Conservation (phyloP, 805 yeast genomes). For the Ogataea naganishii region DNA sequence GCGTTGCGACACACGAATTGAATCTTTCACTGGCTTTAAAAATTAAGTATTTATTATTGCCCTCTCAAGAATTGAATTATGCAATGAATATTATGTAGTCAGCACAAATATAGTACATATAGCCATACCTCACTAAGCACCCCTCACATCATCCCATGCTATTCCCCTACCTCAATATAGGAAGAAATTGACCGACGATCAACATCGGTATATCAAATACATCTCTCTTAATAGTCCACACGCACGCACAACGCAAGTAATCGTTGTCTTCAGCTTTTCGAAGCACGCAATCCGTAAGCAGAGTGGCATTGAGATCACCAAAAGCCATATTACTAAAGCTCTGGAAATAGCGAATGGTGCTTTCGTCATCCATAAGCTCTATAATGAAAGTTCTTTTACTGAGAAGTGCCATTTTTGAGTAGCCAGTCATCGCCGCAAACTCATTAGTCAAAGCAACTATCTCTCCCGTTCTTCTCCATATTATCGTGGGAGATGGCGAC, state of each 20-base stretch:
- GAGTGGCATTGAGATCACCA: slow-evolving; percentile 48
- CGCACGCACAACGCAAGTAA: slow-evolving; percentile 55
- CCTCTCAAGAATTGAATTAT: too few species aligned
- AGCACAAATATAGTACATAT: too few species aligned
- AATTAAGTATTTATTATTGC: too few species aligned
- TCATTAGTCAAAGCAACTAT: slow-evolving; percentile 73
- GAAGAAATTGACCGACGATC: slow-evolving; percentile 73
- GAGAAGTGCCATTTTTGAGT: slow-evolving; percentile 46
- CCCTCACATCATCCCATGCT: too few species aligned
- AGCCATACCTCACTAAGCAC: too few species aligned
- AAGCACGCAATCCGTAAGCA: slow-evolving; percentile 41
- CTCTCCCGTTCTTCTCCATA: slow-evolving; percentile 85
- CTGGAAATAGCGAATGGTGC: slow-evolving; percentile 64
- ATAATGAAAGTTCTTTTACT: slow-evolving; percentile 60
- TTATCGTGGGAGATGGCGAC: slow-evolving; percentile 71
- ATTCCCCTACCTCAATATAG: slow-evolving; percentile 34
- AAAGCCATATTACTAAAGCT: slow-evolving; percentile 67
- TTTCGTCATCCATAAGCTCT: slow-evolving; percentile 75
- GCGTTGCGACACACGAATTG: too few species aligned
- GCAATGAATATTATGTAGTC: too few species aligned
- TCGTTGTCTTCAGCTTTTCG: slow-evolving; percentile 29
- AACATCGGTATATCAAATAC: slow-evolving; percentile 79
- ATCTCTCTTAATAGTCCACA: slow-evolving; percentile 82
- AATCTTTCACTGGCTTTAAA: too few species aligned
- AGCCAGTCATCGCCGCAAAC: slow-evolving; percentile 61